Conservation (phyloP, 768 basidiomycete genomes). For the Terana coerulea region DNA sequence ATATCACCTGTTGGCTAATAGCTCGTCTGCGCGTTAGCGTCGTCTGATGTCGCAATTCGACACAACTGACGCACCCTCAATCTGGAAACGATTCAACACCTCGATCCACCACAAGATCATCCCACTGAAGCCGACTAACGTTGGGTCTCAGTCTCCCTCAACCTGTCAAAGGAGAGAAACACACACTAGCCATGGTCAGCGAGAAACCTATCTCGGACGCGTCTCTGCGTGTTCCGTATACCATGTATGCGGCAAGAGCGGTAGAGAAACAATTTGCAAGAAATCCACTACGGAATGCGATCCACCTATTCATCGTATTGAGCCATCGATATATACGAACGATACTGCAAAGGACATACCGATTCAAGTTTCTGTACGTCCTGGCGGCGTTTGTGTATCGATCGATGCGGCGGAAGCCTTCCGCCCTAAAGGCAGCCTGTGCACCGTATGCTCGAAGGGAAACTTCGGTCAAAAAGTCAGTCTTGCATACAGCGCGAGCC, state of each 20-base stretch:
- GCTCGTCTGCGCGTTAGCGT: no score
- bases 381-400: conserved; percentile 2
- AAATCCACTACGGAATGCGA: conserved; percentile 2
- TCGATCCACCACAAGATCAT: conserved; percentile 53
- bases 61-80: conserved; percentile 34
- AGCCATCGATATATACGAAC: neutral
- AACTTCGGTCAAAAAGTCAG: conserved; percentile 44
- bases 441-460: conserved; percentile 14
- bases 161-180: no score
- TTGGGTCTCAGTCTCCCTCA: no score
- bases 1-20: conserved; percentile 12
- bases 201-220: conserved; percentile 10
- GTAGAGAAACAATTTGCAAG: conserved; percentile 4
- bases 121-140: conserved; percentile 51
- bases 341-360: neutral
- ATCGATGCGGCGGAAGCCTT: conserved; percentile 7
- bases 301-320: conserved; percentile 1
- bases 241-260: conserved; percentile 9
- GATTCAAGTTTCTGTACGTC: conserved; percentile 9
- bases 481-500: conserved; percentile 46
- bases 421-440: conserved; percentile 9
- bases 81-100: conserved; percentile 42
- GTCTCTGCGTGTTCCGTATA: conserved; percentile 4
- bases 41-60: no score
- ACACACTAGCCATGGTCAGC: conserved; percentile 9